Base-by-base conservation (phyloP, 306 rosid species). In the Nissolia schottii region DNA sequence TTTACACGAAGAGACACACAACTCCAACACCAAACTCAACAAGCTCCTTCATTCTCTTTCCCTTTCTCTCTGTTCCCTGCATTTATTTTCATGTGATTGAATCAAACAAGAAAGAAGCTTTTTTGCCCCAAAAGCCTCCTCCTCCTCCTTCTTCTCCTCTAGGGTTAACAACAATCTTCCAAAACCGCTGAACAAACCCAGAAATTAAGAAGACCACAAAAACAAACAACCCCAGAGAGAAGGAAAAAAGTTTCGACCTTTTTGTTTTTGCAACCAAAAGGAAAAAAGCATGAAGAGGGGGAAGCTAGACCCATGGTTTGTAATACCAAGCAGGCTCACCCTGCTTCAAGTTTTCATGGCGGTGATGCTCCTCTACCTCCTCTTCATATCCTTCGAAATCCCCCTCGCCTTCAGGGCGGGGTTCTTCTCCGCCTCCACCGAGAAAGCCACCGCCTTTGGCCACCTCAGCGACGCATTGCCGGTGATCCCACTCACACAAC, bases 301-400 rank as follows among this genome's bases (percentile, higher is more conserved):
- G 22, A 91, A 88, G 85, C n/a, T 76, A 13, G 96, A 89, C 67
- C 45, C 81, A 62, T 45, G 77, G 3, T 64, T 76, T 45, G 43
- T 79, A 49, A 56, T 86, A 18, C 82, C 83, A 51, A 86, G 77
- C 65, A 86, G 86, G 65, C 79, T 87, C 69, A 83, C 89, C 34
- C 77, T 91, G 79, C 79, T 94, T 69, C 99, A 94, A 64, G 71
- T 91, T 64, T 59, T 94, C 50, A 83, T 88, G 87, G 83, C 67
- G 40, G 59, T 83, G 12, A 71, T 85, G 79, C 76, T 91, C 56
- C 18, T 87, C 11, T 94, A 81, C 81, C 40, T 91, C 59, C 89
- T 94, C 16, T 78, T 87, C 81, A 85, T 89, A 82, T 85, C 82
- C 80, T 89, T 94, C 71, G 99, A 94, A 79, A 88, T 93, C 64